These are phyloP conservation scores for Populus deltoides DNA, from an alignment of 345 rosid genomes.

Conservation along the genomic window DNA sequence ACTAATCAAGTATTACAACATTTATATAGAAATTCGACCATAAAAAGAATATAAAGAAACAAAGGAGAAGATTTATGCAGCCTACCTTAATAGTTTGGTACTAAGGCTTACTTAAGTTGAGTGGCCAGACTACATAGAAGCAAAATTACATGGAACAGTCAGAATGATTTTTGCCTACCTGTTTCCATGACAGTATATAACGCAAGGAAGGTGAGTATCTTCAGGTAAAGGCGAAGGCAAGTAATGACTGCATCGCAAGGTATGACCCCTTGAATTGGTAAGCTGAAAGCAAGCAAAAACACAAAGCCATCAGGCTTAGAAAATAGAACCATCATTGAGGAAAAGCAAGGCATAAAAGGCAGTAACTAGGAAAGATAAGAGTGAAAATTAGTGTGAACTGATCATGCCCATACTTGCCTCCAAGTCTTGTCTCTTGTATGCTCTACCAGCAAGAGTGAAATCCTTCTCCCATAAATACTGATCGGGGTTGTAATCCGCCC, in stretches of 20 bases:
- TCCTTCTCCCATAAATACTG: constrained; percentile 35
- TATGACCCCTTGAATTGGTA: constrained; percentile 28
- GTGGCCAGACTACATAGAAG: not conserved
- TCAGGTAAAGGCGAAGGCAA: constrained; percentile 28
- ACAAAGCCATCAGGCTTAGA: no score
- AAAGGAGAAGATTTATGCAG: not conserved
- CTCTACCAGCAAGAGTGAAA: constrained; percentile 30
- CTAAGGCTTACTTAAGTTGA: not conserved
- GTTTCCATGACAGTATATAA: constrained; percentile 38
- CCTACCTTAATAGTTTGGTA: not conserved
- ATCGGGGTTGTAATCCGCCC: constrained; percentile 37
- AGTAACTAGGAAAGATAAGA: not conserved
- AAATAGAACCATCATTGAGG: no score
- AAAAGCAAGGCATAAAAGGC: not conserved
- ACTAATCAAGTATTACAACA: no score
- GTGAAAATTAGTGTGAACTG: constrained; percentile 10
- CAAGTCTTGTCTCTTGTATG: constrained; percentile 35
- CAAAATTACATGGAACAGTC: not conserved
- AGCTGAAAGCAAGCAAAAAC: constrained; percentile 21
- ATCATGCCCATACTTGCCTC: constrained; percentile 32
- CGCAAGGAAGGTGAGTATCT: constrained; percentile 35
- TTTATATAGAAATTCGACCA: no score
- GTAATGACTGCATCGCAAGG: constrained; percentile 30
- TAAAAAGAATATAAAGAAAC: not conserved
- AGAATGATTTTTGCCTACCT: constrained; percentile 14